phyloP scores from a whole-genome alignment of 768 basidiomycete species.

The Amanita polypyramis region DNA sequence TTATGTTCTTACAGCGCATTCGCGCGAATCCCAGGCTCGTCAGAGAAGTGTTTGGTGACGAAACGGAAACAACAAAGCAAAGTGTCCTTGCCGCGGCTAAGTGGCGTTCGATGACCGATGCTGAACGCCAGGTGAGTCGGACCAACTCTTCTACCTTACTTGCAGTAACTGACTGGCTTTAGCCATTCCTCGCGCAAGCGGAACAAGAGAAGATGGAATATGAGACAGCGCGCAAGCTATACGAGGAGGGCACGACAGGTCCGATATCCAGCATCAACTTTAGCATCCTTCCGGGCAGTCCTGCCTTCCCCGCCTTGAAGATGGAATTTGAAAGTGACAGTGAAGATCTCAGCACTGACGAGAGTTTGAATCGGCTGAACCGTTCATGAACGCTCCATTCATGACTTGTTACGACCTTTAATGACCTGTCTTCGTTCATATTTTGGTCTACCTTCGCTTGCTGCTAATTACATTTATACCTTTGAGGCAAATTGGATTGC shows the following conservation, averaged over 20 bases:
- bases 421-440: constrained; percentile 21
- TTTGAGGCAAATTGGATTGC: neutral
- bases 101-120: constrained; percentile 91
- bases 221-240: constrained; percentile 73
- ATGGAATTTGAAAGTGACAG: constrained; percentile 63
- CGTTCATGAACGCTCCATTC: constrained; percentile 19
- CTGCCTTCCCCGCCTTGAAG: constrained; percentile 50
- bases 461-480: neutral
- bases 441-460: neutral
- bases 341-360: constrained; percentile 49
- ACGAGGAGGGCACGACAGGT: constrained; percentile 72
- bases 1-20: constrained; percentile 90
- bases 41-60: constrained; percentile 74
- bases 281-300: constrained; percentile 66
- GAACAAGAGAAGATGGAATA: constrained; percentile 95
- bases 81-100: constrained; percentile 87
- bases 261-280: constrained; percentile 73
- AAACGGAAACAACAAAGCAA: constrained; percentile 91
- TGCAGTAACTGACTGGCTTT: constrained; percentile 11
- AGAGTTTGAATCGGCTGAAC: constrained; percentile 26
- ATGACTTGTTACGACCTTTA: constrained; percentile 6
- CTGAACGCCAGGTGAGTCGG: constrained; percentile 73
- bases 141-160: constrained; percentile 7
- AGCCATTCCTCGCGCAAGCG: constrained; percentile 91
- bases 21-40: constrained; percentile 71